Base-by-base conservation (phyloP, 2,329 filamentous ascomycete species). In the Mycocentrospora acerina region DNA sequence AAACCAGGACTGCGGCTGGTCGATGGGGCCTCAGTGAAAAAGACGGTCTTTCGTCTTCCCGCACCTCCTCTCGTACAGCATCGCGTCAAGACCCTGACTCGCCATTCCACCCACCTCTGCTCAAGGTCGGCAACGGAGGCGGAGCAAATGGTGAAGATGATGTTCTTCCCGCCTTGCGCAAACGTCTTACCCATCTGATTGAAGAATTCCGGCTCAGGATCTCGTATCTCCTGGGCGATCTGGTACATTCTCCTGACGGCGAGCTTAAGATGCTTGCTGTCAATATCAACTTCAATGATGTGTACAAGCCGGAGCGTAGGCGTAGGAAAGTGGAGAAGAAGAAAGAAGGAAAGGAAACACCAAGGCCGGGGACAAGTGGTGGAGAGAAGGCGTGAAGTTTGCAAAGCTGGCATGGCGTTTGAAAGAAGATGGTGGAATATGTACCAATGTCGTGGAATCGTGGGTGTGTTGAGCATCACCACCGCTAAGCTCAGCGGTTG, bases 281-380 rank as follows among this genome's bases (percentile, higher is more conserved):
- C 31, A 88, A 93, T 27, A 97, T 98, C 89, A 98, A 97, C 70
- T 98, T 97, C 70, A 98, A 98, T 69, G 91, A 97, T 64, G 87
- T 95, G 17, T 97, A 97, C 68, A 81, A 88, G 68, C 87, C 88
- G 11, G 80, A 83, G 29, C 77, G 83, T 57, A 79, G 83, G 64
- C 82, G 83, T 69, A 71, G 77, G 42, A 58, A 62, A 31, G 46
- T 44, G 3, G 56, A 55, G 10, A 59, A 57, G 46, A 57, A 55
- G 36, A 43, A 46, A 3, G 57, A 62, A 6, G 19, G 19, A 12
- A 60, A 56, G 32, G 59, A 62, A 2, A 64, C 57, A 46, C 55
- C 60, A 25, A 60, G 54, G 11, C 54, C 58, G 0, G 55, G 37
- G 32, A 26, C 32, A 6, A 14, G 24, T 13, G 19, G 19, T 22